phyloP scores from a whole-genome alignment of 2,329 filamentous ascomycete genomes.

The Epicoccum nigrum region DNA sequence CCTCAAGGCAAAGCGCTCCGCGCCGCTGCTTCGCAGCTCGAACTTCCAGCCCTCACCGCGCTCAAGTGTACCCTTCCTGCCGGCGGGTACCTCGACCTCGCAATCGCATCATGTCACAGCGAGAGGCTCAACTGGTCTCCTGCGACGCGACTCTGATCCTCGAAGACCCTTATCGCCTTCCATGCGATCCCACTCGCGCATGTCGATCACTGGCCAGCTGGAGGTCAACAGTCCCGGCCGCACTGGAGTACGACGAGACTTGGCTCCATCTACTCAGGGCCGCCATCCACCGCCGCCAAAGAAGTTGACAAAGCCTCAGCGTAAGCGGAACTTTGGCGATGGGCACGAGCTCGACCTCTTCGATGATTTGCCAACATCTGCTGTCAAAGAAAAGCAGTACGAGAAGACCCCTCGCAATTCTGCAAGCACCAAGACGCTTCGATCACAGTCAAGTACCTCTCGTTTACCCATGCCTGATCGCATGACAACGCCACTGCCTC shows the following conservation, averaged over 20 bases:
- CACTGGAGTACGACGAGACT: constrained; percentile 49
- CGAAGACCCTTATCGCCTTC: constrained; percentile 54
- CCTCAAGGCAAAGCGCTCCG: constrained; percentile 65
- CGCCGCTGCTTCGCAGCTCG: constrained; percentile 60
- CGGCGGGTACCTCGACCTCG: constrained; percentile 73
- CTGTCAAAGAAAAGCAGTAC: constrained; percentile 78
- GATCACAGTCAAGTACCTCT: constrained; percentile 56
- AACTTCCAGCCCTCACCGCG: constrained; percentile 63
- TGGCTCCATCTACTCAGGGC: constrained; percentile 58
- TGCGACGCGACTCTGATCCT: constrained; percentile 82
- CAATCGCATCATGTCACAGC: constrained; percentile 80
- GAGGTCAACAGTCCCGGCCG: constrained; percentile 60
- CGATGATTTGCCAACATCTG: constrained; percentile 91
- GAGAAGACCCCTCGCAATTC: constrained; percentile 77
- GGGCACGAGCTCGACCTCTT: constrained; percentile 91
- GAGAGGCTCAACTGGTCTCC: constrained; percentile 72
- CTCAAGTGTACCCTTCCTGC: constrained; percentile 75
- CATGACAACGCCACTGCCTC: constrained; percentile 54
- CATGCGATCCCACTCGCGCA: constrained; percentile 53
- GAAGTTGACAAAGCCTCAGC: constrained; percentile 53
- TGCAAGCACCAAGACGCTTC: constrained; percentile 68
- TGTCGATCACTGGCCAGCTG: constrained; percentile 56
- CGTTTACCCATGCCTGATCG: constrained; percentile 51
- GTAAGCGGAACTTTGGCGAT: constrained; percentile 71
- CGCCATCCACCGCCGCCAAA: constrained; percentile 58